These are phyloP conservation scores for Chionographis japonica DNA, from an alignment of 106 monocot genomes.

Conservation along the genomic window DNA sequence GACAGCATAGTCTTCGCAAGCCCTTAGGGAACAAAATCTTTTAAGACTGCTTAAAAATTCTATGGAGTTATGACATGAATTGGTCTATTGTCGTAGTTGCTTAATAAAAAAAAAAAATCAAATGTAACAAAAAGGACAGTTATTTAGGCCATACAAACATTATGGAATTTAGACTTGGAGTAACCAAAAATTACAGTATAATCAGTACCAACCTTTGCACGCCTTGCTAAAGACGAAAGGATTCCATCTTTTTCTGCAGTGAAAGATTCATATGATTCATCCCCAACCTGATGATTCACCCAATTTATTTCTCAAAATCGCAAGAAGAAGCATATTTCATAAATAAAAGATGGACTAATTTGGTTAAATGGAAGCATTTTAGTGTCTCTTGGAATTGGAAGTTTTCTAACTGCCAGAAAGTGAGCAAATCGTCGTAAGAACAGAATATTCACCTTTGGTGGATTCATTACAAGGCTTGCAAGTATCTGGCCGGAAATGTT, in stretches of 20 bases:
- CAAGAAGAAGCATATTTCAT: not conserved
- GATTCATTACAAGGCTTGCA: slow-evolving; percentile 95
- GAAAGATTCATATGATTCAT: slow-evolving; percentile 81
- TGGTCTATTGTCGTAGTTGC: too few relatives aligned
- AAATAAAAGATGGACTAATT: not conserved
- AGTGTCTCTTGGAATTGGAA: too few relatives aligned
- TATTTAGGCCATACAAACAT: too few relatives aligned
- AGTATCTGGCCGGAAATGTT: slow-evolving; percentile 96
- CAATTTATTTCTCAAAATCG: not conserved
- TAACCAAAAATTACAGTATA: not conserved
- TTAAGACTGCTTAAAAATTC: too few relatives aligned
- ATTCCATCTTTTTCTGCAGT: slow-evolving; percentile 66
- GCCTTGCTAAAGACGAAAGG: slow-evolving; percentile 72
- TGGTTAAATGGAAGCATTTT: too few relatives aligned
- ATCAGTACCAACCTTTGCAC: slow-evolving; percentile 64
- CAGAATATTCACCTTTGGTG: slow-evolving; percentile 67
- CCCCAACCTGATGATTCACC: slow-evolving; percentile 55
- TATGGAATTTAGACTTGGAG: too few relatives aligned
- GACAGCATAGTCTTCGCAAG: not conserved
- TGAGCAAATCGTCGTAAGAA: too few relatives aligned
- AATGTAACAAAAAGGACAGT: too few relatives aligned
- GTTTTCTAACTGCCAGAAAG: too few relatives aligned
- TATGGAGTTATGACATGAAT: too few relatives aligned
- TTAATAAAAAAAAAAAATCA: too few relatives aligned
- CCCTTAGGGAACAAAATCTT: too few relatives aligned